Evolutionary conservation across 371 early-diverging fungal species (phyloP).

Genomic region (Mortierella sp.): DNA sequence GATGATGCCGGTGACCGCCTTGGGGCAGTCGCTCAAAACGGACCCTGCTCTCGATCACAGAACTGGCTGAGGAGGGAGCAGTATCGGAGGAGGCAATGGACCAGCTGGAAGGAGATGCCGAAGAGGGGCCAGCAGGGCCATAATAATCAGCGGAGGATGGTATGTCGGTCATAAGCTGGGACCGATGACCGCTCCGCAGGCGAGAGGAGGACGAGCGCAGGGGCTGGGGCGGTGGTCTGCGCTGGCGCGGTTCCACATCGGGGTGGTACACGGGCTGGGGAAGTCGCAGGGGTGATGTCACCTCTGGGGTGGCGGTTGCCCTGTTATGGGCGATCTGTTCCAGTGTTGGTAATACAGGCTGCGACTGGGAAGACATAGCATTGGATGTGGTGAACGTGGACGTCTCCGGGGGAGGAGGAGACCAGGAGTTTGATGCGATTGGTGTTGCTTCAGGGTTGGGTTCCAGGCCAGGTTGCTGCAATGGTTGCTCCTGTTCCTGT

Average conservation of each 20-base stretch:
- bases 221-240: constrained; percentile 11
- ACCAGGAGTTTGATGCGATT: background rate
- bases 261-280: constrained; percentile 5
- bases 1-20: constrained; percentile 45
- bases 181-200: constrained; percentile 8
- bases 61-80: constrained; percentile 28
- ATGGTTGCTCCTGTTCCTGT: background rate
- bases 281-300: constrained; percentile 11
- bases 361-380: constrained; percentile 6
- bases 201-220: constrained; percentile 6
- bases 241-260: background rate
- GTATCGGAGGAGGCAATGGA: constrained; percentile 41
- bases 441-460: background rate
- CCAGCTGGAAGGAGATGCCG: constrained; percentile 43
- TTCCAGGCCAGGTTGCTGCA: constrained; percentile 6
- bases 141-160: constrained; percentile 16
- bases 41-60: constrained; percentile 24
- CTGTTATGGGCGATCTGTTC: constrained; percentile 5
- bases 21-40: constrained; percentile 41
- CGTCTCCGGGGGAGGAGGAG: background rate
- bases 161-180: constrained; percentile 26
- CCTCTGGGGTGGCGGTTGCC: background rate
- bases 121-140: constrained; percentile 17
- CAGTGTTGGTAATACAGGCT: background rate
- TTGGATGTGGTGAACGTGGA: background rate